phyloP scores from a whole-genome alignment of 768 basidiomycete species.

The Termitomyces sp. region DNA sequence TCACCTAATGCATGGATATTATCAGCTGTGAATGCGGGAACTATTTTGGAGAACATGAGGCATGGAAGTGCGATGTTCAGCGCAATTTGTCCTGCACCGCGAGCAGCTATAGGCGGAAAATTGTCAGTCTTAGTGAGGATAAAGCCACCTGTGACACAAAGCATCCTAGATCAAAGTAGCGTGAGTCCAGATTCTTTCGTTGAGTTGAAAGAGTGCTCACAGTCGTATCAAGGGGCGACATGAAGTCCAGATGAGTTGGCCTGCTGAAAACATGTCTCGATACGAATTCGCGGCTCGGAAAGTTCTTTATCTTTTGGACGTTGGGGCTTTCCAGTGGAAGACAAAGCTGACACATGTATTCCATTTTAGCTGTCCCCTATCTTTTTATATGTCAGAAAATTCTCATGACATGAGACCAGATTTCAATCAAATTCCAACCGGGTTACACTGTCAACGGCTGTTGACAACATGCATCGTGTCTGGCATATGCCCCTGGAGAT shows the following conservation, averaged over 20 bases:
- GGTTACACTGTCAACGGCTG: too few species aligned
- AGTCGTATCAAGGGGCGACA: slow-evolving; percentile 56
- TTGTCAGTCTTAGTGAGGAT: slow-evolving; percentile 57
- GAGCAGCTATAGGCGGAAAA: slow-evolving; percentile 54
- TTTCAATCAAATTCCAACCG: too few species aligned
- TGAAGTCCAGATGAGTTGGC: slow-evolving; percentile 62
- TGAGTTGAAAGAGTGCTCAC: slow-evolving; percentile 30
- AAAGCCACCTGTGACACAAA: slow-evolving; percentile 55
- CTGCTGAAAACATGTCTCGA: slow-evolving; percentile 28
- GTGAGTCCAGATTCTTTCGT: background rate
- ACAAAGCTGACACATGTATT: too few species aligned
- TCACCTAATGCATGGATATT: slow-evolving; percentile 55
- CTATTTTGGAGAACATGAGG: slow-evolving; percentile 70
- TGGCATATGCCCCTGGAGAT: too few species aligned
- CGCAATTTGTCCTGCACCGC: slow-evolving; percentile 57
- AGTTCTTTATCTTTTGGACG: too few species aligned
- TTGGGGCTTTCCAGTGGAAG: too few species aligned
- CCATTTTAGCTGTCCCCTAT: too few species aligned
- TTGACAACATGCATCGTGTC: too few species aligned
- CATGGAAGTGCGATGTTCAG: slow-evolving; percentile 64
- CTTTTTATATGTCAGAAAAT: too few species aligned
- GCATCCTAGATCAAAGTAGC: slow-evolving; percentile 33
- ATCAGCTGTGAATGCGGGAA: slow-evolving; percentile 58
- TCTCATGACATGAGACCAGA: too few species aligned
- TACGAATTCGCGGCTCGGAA: background rate